Conservation (phyloP, 805 yeast genomes). For the Middelhovenomyces tepae region DNA sequence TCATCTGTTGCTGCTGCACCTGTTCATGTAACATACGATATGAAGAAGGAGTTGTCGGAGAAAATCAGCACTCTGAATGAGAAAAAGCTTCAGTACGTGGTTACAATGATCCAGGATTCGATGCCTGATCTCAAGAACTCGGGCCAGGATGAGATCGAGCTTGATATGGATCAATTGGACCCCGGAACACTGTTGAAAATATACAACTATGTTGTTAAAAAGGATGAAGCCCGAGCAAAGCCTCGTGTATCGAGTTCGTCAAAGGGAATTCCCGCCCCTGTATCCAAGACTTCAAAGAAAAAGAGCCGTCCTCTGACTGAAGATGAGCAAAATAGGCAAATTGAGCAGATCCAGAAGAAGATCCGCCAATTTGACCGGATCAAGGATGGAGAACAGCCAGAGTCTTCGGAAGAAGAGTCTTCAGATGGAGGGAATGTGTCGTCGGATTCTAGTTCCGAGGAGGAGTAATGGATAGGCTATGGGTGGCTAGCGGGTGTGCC, state of each 20-base stretch:
- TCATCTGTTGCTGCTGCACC: slow-evolving; percentile 20
- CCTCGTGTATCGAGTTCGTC: slow-evolving; percentile 9
- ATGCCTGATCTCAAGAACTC: slow-evolving; percentile 48
- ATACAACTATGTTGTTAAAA: slow-evolving; percentile 70
- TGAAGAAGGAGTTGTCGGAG: slow-evolving; percentile 91
- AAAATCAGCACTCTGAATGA: slow-evolving; percentile 67
- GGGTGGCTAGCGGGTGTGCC: no score
- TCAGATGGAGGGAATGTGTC: slow-evolving; percentile 12
- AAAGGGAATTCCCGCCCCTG: not conserved
- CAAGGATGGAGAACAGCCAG: slow-evolving; percentile 16
- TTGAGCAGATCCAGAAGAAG: slow-evolving; percentile 64
- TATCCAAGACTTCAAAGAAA: slow-evolving; percentile 26
- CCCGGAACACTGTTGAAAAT: slow-evolving; percentile 73
- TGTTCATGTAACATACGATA: slow-evolving; percentile 69
- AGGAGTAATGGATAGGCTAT: slow-evolving; percentile 22
- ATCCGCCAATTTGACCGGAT: slow-evolving; percentile 56
- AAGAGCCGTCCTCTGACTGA: slow-evolving; percentile 53
- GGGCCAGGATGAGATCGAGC: slow-evolving; percentile 87
- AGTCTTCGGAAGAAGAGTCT: slow-evolving; percentile 18
- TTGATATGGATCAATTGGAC: slow-evolving; percentile 90
- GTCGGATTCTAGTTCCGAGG: slow-evolving; percentile 25
- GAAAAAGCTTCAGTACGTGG: slow-evolving; percentile 71
- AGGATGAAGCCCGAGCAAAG: slow-evolving; percentile 22
- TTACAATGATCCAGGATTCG: slow-evolving; percentile 74
- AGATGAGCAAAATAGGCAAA: slow-evolving; percentile 57